Conservation (phyloP, 306 rosid genomes). For the peach (Prunus persica) region Prunus_persica_NCBIv2 NC_034013.1:16484001-16484500, state of each 20-base stretch:
- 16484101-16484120: conserved; percentile 53
- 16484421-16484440: background rate
- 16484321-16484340: too few species aligned
- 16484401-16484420: background rate
- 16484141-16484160: conserved; percentile 12
- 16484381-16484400: too few species aligned
- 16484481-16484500: conserved; percentile 1
- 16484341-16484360: too few species aligned
- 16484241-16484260: too few species aligned
- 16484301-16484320: too few species aligned
- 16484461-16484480: background rate
- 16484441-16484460: too few species aligned
- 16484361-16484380: too few species aligned
- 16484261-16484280: background rate
- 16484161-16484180: background rate
- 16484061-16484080: conserved; percentile 55
- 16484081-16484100: conserved; percentile 32
- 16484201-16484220: too few species aligned
- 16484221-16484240: too few species aligned
- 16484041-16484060: conserved; percentile 29
- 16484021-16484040: conserved; percentile 50
- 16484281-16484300: background rate
- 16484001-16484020: conserved; percentile 64
- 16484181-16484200: background rate
- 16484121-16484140: conserved; percentile 14